phyloP scores from a whole-genome alignment of 371 early-diverging fungal species.

The Mucor mucedo region DNA sequence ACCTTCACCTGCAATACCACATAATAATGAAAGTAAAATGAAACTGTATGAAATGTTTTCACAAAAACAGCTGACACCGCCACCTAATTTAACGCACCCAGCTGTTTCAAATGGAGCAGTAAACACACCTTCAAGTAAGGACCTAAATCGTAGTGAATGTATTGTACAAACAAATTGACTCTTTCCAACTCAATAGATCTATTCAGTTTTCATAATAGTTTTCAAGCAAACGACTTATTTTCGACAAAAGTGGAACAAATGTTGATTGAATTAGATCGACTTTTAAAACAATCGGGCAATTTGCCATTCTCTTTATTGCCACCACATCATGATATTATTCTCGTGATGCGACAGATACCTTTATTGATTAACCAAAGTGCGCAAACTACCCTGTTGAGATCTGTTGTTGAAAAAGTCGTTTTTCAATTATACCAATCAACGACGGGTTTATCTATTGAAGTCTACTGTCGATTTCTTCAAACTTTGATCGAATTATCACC shows the following conservation, averaged over 20 bases:
- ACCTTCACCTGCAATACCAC: conserved; percentile 23
- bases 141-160: background rate
- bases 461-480: conserved; percentile 82
- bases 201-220: conserved; percentile 12
- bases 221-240: conserved; percentile 21
- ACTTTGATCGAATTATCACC: conserved; percentile 80
- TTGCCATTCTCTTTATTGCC: conserved; percentile 73
- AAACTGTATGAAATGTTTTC: conserved; percentile 39
- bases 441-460: conserved; percentile 75
- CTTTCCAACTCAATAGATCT: conserved; percentile 13
- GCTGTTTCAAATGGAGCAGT: conserved; percentile 2
- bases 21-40: conserved; percentile 24
- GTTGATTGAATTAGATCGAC: conserved; percentile 78
- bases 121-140: too few relatives aligned
- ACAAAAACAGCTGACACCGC: conserved; percentile 28
- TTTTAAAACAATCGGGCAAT: conserved; percentile 63
- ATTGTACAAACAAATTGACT: background rate
- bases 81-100: conserved; percentile 23
- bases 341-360: conserved; percentile 75
- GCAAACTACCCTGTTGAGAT: conserved; percentile 66
- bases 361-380: conserved; percentile 67
- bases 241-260: conserved; percentile 50
- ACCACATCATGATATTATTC: conserved; percentile 79
- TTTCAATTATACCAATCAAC: conserved; percentile 79
- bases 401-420: conserved; percentile 83